Base-by-base conservation (phyloP, 2,329 filamentous ascomycete genomes). In the Diaporthe australafricana region DNA sequence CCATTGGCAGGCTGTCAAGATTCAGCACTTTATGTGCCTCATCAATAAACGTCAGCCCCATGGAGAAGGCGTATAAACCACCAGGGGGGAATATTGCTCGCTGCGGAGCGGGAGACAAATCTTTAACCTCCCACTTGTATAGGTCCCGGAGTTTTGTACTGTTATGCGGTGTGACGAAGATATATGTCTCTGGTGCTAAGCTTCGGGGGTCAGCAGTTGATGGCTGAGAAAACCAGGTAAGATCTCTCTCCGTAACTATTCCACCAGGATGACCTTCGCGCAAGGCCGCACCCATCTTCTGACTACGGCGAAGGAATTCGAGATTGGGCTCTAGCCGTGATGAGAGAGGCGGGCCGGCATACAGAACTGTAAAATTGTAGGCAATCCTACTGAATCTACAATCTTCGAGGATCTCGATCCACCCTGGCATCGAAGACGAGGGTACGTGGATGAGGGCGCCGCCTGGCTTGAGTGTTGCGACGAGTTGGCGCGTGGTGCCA, bases 351-450 rank as follows among this genome's bases (percentile, higher is more conserved):
- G 48, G 7, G 3, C 56, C 52, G 9, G 35, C 11, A 14, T 52
- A 57, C 22, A 72, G 25, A 16, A 72, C 40, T 8, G 55, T 50
- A 20, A 72, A 57, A 5, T 57, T 50, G 40, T 66, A 72, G 14
- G 27, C 30, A 2, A 35, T 20, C 4, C 32, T 9, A 12, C n/a
- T 60, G 32, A 72, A 70, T 1, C 57, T 38, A 1, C 56, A 48
- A 2, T 22, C 12, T 2, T 70, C 47, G 7, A 70, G 30, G 1
- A 42, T 52, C 1, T 32, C 17, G 2, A 62, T 20, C 70, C 70
- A 72, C 2, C 30, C 66, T 0, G 70, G 3, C 56, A 63, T 65
- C 1, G 67, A 40, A 0, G 50, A 22, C 1, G 20, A 17, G 5
- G 66, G 66, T 1, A 70, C 55, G 4, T 57, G 50, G 5, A 72